Evolutionary conservation across 2,329 filamentous ascomycete genomes (phyloP), one percentile per base, ranked within the genome.

Genomic region (Monilinia vaccinii-corymbosi): DNA sequence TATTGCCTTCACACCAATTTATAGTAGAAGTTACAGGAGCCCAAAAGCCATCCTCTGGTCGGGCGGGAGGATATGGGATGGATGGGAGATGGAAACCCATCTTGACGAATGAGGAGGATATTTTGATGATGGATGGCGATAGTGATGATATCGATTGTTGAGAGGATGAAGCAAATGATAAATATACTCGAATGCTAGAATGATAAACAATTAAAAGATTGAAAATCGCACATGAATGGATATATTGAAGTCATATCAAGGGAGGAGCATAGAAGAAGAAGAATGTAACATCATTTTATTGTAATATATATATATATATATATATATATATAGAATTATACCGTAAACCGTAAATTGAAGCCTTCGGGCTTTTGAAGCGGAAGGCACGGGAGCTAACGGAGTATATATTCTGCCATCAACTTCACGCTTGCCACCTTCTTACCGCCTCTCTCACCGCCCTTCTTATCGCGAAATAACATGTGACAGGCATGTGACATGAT

Each of bases 1-100:
- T n/a, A n/a, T n/a, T n/a, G n/a, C 67, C 88, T 78, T 91, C 88
- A 70, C 88, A 92, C 81, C 88, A 91, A 71, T 91, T 89, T 48
- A 71, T 69, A 1, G 70, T 71, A 4, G 68, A 70, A 18, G 68
- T 73, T 4, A 72, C 68, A 21, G 71, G 71, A 18, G 63, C 62
- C 72, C 72, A 74, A 52, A 63, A 73, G 11, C 71, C 71, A 52
- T 69, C 62, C 10, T 68, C 61, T 11, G 68, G 62, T 3, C 66
- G 58, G 3, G 68, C 61, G 13, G 65, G 62, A 51, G 65, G 76
- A 79, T 64, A 71, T 36, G 65, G 62, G 40, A 70, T 55, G n/a
- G 62, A 62, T 18, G 67, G 69, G 11, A 70, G 51, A 18, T 38
- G 28, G 55, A 71, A 67, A 2, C 56, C 63, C 69, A 70, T 70